These are phyloP conservation scores for Diplodia intermedia DNA, from an alignment of 2,329 filamentous ascomycete genomes.

Conservation along the genomic window DNA sequence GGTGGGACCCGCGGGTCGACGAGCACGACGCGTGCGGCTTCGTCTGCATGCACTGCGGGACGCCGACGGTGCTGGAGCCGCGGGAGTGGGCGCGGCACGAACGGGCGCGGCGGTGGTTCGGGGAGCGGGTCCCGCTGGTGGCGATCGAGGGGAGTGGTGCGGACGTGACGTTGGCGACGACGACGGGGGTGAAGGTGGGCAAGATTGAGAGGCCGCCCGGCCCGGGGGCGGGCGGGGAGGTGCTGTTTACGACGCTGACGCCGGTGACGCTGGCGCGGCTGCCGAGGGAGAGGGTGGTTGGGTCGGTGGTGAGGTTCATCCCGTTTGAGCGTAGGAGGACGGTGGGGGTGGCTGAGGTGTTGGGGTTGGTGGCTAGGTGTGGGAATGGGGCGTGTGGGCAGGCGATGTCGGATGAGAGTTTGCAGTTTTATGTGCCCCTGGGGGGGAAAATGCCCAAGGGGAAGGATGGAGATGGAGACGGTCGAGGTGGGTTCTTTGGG, in stretches of 20 bases:
- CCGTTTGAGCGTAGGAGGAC: background rate
- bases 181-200: background rate
- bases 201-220: too few relatives aligned
- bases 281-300: background rate
- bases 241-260: too few relatives aligned
- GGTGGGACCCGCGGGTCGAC: background rate
- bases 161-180: too few relatives aligned
- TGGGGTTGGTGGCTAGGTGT: background rate
- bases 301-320: background rate
- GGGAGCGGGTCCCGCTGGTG: background rate
- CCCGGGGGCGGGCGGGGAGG: too few relatives aligned
- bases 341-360: background rate
- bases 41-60: constrained; percentile 3
- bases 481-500: too few relatives aligned
- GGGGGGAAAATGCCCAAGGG: too few relatives aligned
- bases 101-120: too few relatives aligned
- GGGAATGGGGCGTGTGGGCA: background rate
- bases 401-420: background rate
- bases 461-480: background rate
- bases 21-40: background rate
- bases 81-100: too few relatives aligned
- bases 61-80: background rate
- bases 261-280: too few relatives aligned
- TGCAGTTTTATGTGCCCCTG: constrained; percentile 7
- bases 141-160: background rate